Base-by-base conservation (phyloP, 1,139 yeast species). In the Pichia sp. region DNA sequence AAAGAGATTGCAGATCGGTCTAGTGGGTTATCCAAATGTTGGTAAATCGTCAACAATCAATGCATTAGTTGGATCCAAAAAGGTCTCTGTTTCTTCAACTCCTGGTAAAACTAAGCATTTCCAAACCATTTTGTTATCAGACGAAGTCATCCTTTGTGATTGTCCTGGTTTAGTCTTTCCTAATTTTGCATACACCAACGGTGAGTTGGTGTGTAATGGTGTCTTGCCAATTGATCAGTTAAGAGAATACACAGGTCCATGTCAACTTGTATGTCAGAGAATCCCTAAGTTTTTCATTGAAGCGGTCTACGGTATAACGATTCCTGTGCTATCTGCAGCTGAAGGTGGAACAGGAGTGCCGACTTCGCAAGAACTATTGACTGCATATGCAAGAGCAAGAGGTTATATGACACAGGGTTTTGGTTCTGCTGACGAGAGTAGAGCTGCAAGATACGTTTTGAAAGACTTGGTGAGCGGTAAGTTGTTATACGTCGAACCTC, bases 81-180 rank as follows among this genome's bases (percentile, higher is more conserved):
- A 89, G 67, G 99, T 95, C 12, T 90, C 98, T 1, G 99, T 95
- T 40, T 93, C 99, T 2, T 78, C 99, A 1, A 95, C 99, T 0
- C 99, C 99, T 6, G 99, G 99, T 74, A 95, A 95, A 69, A 95
- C 99, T 18, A 95, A 95, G 69, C 99, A 95, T 76, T 95, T 95
- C 77, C 99, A 95, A 74, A 95, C 99, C 2, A 90, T 95, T 57
- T 82, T 84, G 64, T 78, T 95, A 46, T 83, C 96, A 0, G 87
- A 86, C 47, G 78, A 85, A 44, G 95, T 93, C 8, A 77, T 89
- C 60, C 76, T 95, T 50, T 93, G 99, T 72, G 99, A 95, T 77
- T 95, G 99, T 76, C 99, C 99, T 2, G 99, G 99, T 78, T 77
- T 95, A 60, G 99, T 95, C 22, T 95, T 95, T 75, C 99, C 99